Percentiles rank a stretch among this genome's conserved stretches.
phyloP scores from a whole-genome alignment of 2,329 filamentous ascomycete species.

The Beauveria sp. region DNA sequence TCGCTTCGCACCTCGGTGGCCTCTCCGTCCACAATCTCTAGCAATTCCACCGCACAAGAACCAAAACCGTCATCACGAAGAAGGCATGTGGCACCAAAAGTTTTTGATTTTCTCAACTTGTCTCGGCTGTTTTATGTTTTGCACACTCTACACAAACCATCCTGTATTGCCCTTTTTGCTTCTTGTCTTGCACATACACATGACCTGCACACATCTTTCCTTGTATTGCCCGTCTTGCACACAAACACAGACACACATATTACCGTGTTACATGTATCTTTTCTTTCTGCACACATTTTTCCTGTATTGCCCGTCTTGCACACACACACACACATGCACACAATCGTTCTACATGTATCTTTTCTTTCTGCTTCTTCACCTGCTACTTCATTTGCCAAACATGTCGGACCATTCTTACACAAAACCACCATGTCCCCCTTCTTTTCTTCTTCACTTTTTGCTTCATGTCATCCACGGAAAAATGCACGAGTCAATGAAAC shows the following conservation, averaged over 20 bases:
- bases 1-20: background rate
- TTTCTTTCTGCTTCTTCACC: background rate
- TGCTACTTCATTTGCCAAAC: background rate
- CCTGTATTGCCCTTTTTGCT: background rate
- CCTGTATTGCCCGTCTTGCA: background rate
- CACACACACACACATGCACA: too few relatives aligned
- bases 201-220: too few relatives aligned
- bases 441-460: background rate
- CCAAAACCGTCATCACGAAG: background rate
- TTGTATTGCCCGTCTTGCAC: too few relatives aligned
- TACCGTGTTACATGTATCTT: background rate
- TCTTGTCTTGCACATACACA: too few relatives aligned
- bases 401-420: slow-evolving; percentile 8
- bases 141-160: background rate
- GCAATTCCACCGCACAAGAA: background rate
- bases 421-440: background rate
- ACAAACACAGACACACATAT: too few relatives aligned
- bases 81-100: background rate
- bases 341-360: too few relatives aligned
- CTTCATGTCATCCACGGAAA: too few relatives aligned
- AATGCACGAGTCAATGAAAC: background rate
- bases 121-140: background rate
- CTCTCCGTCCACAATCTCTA: background rate
- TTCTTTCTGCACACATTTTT: background rate
- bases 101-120: background rate